Evolutionary conservation across 2,329 filamentous ascomycete species (phyloP).

Genomic region (Clonostachys rosea): DNA sequence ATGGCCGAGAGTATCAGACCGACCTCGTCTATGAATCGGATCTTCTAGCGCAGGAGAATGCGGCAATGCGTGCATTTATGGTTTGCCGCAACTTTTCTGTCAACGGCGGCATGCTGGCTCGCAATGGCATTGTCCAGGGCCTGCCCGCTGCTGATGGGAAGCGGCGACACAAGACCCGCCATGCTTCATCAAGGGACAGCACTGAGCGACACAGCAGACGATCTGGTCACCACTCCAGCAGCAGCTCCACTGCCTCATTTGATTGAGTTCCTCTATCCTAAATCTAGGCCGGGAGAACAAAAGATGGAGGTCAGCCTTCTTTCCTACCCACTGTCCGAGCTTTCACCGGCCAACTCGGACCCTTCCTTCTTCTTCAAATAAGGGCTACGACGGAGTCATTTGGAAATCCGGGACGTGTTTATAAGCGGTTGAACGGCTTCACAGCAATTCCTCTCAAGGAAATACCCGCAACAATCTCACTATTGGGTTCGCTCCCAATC

Average conservation of each 20-base stretch:
- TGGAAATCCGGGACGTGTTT: conserved; percentile 9
- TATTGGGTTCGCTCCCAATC: too few relatives aligned
- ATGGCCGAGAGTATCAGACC: conserved; percentile 94
- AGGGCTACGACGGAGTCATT: not conserved
- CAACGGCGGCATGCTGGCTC: conserved; percentile 84
- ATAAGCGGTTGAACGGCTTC: conserved; percentile 31
- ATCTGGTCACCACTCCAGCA: conserved; percentile 56
- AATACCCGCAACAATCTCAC: not conserved
- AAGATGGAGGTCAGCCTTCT: too few relatives aligned
- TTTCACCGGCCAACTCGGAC: too few relatives aligned
- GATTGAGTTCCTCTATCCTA: conserved; percentile 27
- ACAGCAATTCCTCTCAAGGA: conserved; percentile 16
- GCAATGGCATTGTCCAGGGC: conserved; percentile 64
- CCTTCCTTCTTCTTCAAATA: too few relatives aligned
- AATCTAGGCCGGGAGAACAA: too few relatives aligned
- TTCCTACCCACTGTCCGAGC: too few relatives aligned
- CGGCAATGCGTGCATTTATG: conserved; percentile 94
- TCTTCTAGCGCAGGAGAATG: conserved; percentile 82
- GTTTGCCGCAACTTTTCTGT: conserved; percentile 97
- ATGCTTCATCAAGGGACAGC: conserved; percentile 41
- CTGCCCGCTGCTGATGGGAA: conserved; percentile 49
- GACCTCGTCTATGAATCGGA: conserved; percentile 81
- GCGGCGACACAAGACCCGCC: conserved; percentile 47
- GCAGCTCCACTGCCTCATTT: conserved; percentile 57
- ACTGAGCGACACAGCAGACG: conserved; percentile 39